These are phyloP conservation scores for Hypoxylon sp. DNA, from an alignment of 2,329 filamentous ascomycete species.

Conservation along the genomic window DNA sequence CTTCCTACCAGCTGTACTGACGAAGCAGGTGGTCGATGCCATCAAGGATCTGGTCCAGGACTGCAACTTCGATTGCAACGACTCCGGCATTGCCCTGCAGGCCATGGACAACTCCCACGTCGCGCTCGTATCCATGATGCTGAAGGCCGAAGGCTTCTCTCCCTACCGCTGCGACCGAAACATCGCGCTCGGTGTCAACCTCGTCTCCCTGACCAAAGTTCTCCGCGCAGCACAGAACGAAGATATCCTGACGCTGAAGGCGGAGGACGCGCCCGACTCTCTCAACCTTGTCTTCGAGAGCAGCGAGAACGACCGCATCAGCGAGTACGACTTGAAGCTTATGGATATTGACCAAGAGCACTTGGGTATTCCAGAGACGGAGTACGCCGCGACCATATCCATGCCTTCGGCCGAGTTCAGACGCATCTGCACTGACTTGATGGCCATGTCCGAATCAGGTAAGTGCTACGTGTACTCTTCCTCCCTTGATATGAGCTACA, in stretches of 20 bases:
- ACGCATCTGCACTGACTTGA: constrained; percentile 93
- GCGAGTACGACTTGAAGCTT: constrained; percentile 99
- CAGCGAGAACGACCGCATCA: constrained; percentile 86
- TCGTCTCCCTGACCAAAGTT: constrained; percentile 96
- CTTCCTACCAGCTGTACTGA: constrained; percentile 39
- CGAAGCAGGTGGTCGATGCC: constrained; percentile 87
- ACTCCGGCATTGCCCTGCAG: constrained; percentile 96
- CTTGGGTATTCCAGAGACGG: constrained; percentile 97
- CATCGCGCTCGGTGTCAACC: constrained; percentile 97
- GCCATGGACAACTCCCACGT: constrained; percentile 99
- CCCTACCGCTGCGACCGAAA: constrained; percentile 99
- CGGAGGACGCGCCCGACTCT: constrained; percentile 94
- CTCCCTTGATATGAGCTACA: background rate
- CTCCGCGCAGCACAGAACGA: constrained; percentile 94
- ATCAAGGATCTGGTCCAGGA: constrained; percentile 99
- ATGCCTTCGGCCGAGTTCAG: constrained; percentile 94
- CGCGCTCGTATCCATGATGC: constrained; percentile 97
- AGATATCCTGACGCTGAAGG: constrained; percentile 95
- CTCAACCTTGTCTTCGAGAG: constrained; percentile 97
- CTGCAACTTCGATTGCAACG: constrained; percentile 99
- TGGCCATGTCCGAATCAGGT: constrained; percentile 96
- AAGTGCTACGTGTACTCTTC: constrained; percentile 53
- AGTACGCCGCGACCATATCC: constrained; percentile 90
- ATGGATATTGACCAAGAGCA: constrained; percentile 99
- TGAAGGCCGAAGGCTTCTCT: constrained; percentile 93